phyloP scores from a whole-genome alignment of 768 basidiomycete genomes.

The Suillus variegatus region DNA sequence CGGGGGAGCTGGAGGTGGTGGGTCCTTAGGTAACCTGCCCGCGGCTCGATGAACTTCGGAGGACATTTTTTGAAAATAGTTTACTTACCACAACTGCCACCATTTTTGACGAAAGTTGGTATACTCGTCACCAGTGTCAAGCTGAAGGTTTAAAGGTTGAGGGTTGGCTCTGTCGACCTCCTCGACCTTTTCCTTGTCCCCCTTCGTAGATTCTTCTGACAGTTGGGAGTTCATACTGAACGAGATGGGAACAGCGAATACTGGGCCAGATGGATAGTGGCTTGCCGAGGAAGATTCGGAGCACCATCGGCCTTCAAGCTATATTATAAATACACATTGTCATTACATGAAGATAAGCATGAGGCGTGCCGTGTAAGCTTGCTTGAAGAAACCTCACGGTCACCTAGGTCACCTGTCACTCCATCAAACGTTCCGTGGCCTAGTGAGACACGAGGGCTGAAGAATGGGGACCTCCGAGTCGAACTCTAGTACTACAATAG shows the following conservation, averaged over 20 bases:
- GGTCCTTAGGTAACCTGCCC: slow-evolving; percentile 57
- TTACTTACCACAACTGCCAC: slow-evolving; percentile 56
- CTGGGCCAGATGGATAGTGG: neutral
- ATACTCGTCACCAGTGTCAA: slow-evolving; percentile 42
- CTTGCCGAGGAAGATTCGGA: neutral
- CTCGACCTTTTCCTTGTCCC: neutral
- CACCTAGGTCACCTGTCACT: neutral
- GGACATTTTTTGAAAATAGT: neutral
- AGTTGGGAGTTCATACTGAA: neutral
- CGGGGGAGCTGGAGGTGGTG: slow-evolving; percentile 55
- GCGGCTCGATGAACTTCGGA: neutral
- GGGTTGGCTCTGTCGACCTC: neutral
- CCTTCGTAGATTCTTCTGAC: neutral
- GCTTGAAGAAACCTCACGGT: neutral
- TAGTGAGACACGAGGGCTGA: too few species aligned
- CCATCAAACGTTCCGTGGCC: neutral
- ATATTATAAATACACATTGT: neutral
- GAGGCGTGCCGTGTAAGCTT: neutral
- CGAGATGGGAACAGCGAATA: neutral
- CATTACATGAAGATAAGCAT: neutral
- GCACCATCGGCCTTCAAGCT: neutral
- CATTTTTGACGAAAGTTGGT: slow-evolving; percentile 46
- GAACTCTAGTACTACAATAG: too few species aligned
- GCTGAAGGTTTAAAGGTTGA: slow-evolving; percentile 27
- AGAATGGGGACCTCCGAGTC: too few species aligned